Evolutionary conservation across 176 grass and related monocot genomes (phyloP), one percentile per base, ranked within the genome.

Genomic region (Thinopyrum elongatum): DNA sequence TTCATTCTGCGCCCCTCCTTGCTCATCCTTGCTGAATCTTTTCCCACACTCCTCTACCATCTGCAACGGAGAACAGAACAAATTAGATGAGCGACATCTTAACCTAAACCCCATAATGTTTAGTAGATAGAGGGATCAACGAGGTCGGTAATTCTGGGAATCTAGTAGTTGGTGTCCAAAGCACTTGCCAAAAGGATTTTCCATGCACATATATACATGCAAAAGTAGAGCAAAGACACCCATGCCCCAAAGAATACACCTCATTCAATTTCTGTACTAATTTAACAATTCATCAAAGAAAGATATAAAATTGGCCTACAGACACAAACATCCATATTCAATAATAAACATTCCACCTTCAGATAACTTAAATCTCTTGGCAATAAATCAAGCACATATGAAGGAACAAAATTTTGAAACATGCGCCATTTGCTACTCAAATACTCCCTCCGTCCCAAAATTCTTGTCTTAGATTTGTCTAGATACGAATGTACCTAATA

Each of bases 31-130:
- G 4, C 28, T 14, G 64, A 92, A 84, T 71, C 87, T 85, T 49
- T 33, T 82, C 3, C 34, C 87, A 7, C 89, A 94, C 15, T 92
- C 65, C 80, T 90, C 87, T 85, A 88, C 31, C 74, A 90, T 86
- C 89, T 92, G 78, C 26, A 44, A 25, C 22, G 2, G 29, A 60
- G 5, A 55, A 64, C 29, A 1, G 35, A 77, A 39, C 19, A 23
- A 70, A 68, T 44, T 27, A 22, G 42, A 42, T 12, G 15, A 66
- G n/a, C 8, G 49, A 46, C 26, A 34, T 65, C 39, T 65, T 34
- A 7, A 65, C 28, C 21, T n/a, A 17, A 36, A 77, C 12, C 74
- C 34, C 31, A 49, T 74, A 69, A 14, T 42, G 16, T 19, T 51
- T 17, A 74, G 23, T 41, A 31, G 30, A 31, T 3, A 34, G 7